Conservation (phyloP, 2,329 filamentous ascomycete genomes). For the Aspergillus luchuensis region DNA sequence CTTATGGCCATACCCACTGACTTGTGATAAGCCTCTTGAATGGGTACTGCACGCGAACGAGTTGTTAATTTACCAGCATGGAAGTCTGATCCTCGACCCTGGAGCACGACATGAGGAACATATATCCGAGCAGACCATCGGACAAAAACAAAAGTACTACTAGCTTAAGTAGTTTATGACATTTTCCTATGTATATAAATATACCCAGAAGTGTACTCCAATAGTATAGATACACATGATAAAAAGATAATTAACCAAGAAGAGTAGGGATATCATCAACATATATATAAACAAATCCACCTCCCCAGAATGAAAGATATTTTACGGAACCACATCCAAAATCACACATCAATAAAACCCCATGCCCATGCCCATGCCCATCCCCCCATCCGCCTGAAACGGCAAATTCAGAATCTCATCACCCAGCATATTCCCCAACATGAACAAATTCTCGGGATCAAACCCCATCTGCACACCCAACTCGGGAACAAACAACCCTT, state of each 20-base stretch:
- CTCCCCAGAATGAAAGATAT: neutral
- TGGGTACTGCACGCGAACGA: too few species aligned
- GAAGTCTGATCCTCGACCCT: too few species aligned
- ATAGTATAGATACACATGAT: neutral
- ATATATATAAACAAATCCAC: neutral
- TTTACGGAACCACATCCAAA: neutral
- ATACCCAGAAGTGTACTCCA: neutral
- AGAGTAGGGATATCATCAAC: slow-evolving; percentile 6
- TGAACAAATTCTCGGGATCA: slow-evolving; percentile 33
- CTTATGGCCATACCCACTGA: too few species aligned
- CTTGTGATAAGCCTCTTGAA: too few species aligned
- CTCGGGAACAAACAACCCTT: slow-evolving; percentile 27
- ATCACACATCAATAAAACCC: slow-evolving; percentile 20
- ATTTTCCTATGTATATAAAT: neutral
- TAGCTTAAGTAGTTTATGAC: too few species aligned
- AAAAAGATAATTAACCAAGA: neutral
- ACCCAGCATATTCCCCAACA: slow-evolving; percentile 36
- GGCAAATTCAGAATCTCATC: slow-evolving; percentile 36
- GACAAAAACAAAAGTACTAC: too few species aligned
- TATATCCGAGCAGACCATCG: too few species aligned
- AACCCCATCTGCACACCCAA: slow-evolving; percentile 30
- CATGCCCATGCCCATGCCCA: slow-evolving; percentile 21
- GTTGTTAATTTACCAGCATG: too few species aligned
- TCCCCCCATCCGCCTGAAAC: slow-evolving; percentile 27
- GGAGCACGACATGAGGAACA: too few species aligned